Conservation (phyloP, 331 rosid genomes). For the Dryas integrifolia region DNA sequence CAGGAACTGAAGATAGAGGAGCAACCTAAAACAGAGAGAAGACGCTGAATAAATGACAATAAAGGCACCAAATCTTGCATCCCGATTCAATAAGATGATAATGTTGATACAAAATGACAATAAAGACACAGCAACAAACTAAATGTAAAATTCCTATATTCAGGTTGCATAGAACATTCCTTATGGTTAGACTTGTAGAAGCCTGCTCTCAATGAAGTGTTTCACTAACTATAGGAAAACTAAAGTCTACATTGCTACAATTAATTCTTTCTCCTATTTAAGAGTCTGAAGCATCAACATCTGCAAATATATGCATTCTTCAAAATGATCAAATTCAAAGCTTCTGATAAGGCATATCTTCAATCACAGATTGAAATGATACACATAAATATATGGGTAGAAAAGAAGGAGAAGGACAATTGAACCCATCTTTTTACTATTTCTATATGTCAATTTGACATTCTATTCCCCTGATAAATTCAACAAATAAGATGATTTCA, state of each 20-base stretch:
- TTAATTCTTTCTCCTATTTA: not conserved
- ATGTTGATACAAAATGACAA: not conserved
- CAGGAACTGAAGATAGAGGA: conserved; percentile 45
- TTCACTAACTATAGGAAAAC: not conserved
- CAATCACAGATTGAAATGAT: not conserved
- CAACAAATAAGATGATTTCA: not conserved
- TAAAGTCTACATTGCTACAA: not conserved
- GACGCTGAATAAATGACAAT: conserved; percentile 1
- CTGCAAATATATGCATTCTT: not conserved
- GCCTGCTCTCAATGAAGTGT: not conserved
- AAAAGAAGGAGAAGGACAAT: not conserved
- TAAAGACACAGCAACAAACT: not conserved
- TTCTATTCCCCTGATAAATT: not conserved
- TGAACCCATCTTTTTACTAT: not conserved
- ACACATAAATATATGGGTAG: not conserved
- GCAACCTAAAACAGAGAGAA: conserved; percentile 42
- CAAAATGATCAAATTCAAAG: not conserved
- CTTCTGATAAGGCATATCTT: not conserved
- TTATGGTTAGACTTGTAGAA: not conserved
- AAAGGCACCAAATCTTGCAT: conserved; percentile 7
- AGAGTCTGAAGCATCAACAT: not conserved
- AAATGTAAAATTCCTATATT: not conserved
- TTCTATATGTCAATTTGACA: not conserved
- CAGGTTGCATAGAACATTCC: not conserved
- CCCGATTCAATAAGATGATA: not conserved